Conservation (phyloP, 2,329 filamentous ascomycete species). For the Ramularia collo-cygni region DNA sequence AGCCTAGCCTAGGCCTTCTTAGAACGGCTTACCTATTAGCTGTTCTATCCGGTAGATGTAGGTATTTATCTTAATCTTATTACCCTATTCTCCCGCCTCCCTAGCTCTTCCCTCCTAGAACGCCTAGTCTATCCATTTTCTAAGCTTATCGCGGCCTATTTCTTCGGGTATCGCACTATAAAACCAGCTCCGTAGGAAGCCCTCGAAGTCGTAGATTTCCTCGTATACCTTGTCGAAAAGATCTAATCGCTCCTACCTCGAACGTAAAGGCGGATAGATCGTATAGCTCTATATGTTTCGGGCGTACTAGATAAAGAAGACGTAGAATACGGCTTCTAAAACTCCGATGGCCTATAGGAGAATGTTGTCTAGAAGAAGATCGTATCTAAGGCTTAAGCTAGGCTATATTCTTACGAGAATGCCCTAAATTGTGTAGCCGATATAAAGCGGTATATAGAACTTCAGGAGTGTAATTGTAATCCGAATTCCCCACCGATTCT, state of each 20-base stretch:
- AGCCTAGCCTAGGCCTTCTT: slow-evolving; percentile 50
- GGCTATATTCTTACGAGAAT: slow-evolving; percentile 6
- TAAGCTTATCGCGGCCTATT: slow-evolving; percentile 60
- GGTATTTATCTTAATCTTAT: slow-evolving; percentile 49
- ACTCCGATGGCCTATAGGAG: slow-evolving; percentile 39
- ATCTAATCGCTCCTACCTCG: slow-evolving; percentile 43
- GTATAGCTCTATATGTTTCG: slow-evolving; percentile 48
- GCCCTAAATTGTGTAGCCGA: slow-evolving; percentile 19
- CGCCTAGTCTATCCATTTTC: slow-evolving; percentile 61
- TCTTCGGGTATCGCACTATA: slow-evolving; percentile 51
- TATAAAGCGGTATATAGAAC: slow-evolving; percentile 17
- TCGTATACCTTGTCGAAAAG: slow-evolving; percentile 53
- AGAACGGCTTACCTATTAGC: slow-evolving; percentile 45
- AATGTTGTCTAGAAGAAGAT: slow-evolving; percentile 14
- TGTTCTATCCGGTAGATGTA: slow-evolving; percentile 49
- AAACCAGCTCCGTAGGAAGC: slow-evolving; percentile 60
- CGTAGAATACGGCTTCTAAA: slow-evolving; percentile 50
- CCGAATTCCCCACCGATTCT: slow-evolving; percentile 18
- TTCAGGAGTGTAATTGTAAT: slow-evolving; percentile 16
- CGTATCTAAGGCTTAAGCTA: slow-evolving; percentile 9
- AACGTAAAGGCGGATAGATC: slow-evolving; percentile 42
- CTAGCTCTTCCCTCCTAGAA: slow-evolving; percentile 55
- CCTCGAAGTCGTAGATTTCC: slow-evolving; percentile 49
- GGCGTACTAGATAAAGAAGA: slow-evolving; percentile 48
- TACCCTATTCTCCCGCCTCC: slow-evolving; percentile 50